Base-by-base conservation (phyloP, 768 basidiomycete genomes). In the Suillus americanus region DNA sequence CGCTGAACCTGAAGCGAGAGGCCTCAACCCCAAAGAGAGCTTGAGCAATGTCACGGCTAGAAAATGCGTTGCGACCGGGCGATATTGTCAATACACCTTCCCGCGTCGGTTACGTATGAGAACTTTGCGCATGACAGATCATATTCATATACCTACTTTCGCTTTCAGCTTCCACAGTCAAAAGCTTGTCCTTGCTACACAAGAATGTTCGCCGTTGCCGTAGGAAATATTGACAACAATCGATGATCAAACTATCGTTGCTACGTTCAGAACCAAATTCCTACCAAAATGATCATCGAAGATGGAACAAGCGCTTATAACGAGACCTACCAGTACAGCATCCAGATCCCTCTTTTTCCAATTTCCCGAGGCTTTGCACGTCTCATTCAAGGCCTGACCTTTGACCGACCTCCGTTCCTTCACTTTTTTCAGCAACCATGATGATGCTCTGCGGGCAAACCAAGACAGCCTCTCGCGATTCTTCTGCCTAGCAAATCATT, bases 231-330 rank as follows among this genome's bases (percentile, higher is more conserved):
- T 81, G 77, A 70, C 88, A 90, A 69, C 92, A 94, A 72, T 94
- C 93, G 61, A 90, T 75, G 69, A 95, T 92, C 45, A 89, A 75
- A 60, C 81, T 80, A 69, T 95, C 92, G 69, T 92, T 92, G 64
- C 69, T 74, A 71, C 81, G 80, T 66, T 82, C 81, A 60, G 65
- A 67, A 33, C 71, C 69, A 23, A 72, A 54, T 30, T 70, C 70
- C 70, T 20, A 28, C 45, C 38, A 30, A 18, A 55, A 13, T 56
- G 40, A 43, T 3, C 10, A 25, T 67, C 67, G 30, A 41, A 12
- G 38, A 59, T 59, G 38, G 3, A 41, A 13, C 57, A 12, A 28
- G 38, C 25, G 20, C 20, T 40, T 13, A 30, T 20, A 40, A 25
- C 18, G 23, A 46, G 14, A 70, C 83, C 65, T 62, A 85, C 53